Percentiles rank a stretch among this genome's conserved stretches.
Evolutionary conservation across 345 rosid genomes (phyloP).

Genomic region (Excoecaria cochinchinensis): DNA sequence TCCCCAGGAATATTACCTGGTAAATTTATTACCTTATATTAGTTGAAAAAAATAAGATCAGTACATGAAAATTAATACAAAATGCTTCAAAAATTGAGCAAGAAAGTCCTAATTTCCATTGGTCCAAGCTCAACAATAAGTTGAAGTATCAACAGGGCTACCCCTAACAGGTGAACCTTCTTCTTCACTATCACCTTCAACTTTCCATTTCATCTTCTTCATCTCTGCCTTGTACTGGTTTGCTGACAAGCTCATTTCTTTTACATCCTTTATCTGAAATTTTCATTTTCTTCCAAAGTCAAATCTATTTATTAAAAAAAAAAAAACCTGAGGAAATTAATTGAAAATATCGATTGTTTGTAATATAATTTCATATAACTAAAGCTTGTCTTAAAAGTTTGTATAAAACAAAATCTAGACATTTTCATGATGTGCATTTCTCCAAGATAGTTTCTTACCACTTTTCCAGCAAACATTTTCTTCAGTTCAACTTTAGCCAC

Average conservation of each 20-base stretch:
- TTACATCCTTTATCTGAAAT: constrained; percentile 53
- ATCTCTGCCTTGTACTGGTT: constrained; percentile 70
- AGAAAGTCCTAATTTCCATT: constrained; percentile 75
- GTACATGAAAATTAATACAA: too few relatives aligned
- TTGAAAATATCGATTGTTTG: too few relatives aligned
- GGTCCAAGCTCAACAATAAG: constrained; percentile 70
- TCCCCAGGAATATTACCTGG: too few relatives aligned
- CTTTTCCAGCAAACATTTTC: constrained; percentile 61
- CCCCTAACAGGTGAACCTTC: too few relatives aligned
- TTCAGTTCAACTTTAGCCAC: constrained; percentile 67
- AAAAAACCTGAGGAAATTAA: too few relatives aligned
- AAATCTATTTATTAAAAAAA: too few relatives aligned
- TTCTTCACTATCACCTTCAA: too few relatives aligned
- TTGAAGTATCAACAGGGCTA: constrained; percentile 43
- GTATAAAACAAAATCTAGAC: neutral
- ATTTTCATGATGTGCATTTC: neutral
- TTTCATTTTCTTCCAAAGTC: too few relatives aligned
- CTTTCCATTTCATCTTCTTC: too few relatives aligned
- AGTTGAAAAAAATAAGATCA: neutral
- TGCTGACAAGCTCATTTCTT: constrained; percentile 68
- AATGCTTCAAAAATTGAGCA: constrained; percentile 39
- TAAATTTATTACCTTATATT: neutral
- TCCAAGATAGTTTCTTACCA: constrained; percentile 29
- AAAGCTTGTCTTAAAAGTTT: too few relatives aligned
- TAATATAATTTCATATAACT: too few relatives aligned